Base-by-base conservation (phyloP, 805 yeast genomes). In the Yamadazyma laniorum region DNA sequence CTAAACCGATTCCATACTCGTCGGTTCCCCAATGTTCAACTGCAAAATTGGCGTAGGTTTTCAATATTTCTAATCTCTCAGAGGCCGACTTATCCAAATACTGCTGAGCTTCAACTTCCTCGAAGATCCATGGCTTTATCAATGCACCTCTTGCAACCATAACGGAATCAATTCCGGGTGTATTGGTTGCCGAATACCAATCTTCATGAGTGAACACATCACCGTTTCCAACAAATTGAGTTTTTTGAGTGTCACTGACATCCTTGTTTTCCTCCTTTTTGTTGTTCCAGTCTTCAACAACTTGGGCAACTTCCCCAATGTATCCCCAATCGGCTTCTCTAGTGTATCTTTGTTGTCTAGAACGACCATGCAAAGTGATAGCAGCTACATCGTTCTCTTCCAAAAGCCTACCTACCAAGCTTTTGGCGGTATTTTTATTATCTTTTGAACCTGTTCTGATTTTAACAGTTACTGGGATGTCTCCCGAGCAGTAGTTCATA, bases 121-220 rank as follows among this genome's bases (percentile, higher is more conserved):
- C 97, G 51, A 91, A 93, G 35, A 93, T 86, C 99, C 99, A 93
- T 25, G 99, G 99, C 64, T 93, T 93, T 58, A 93, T 90, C 48
- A 93, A 74, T 2, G 98, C 98, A 39, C 98, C 99, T 55, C 99
- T 77, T 3, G 98, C 99, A 38, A 93, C 87, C 97, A 95, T 93
- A 13, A 89, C 95, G 21, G 93, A 80, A 64, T 93, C 99, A 41
- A 91, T 80, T 16, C 85, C 84, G 21, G 76, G 76, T 33, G 79
- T 75, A 18, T 66, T 61, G 29, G 81, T 70, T 8, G 84, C 89
- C 23, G 69, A 72, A 59, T 87, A 76, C 95, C 96, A 93, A 57
- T 93, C 98, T 53, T 85, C 85, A 65, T 75, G 79, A 14, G 87
- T 82, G 67, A 72, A 90, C 32, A 88, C 78, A 58, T 93, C 99